Evolutionary conservation across 495 filamentous ascomycete species (phyloP).

Genomic region (Penicillium fimorum): DNA sequence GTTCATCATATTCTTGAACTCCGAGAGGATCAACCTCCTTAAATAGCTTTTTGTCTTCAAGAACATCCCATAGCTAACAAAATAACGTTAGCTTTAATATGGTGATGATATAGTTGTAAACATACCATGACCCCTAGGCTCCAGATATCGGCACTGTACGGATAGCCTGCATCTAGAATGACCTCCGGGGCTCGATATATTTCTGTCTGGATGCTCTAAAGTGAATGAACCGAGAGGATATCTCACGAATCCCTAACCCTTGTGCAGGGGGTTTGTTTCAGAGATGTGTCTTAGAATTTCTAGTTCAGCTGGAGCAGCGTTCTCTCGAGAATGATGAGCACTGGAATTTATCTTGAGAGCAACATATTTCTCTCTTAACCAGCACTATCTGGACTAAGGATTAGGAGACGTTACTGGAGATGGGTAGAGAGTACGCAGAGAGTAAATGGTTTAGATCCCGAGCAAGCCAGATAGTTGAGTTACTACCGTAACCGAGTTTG

Average conservation of each 20-base stretch:
- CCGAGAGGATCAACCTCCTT: constrained; percentile 15
- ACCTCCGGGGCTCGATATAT: too few species aligned
- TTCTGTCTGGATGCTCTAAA: too few species aligned
- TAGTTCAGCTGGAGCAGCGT: too few species aligned
- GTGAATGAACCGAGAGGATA: too few species aligned
- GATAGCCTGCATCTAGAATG: too few species aligned
- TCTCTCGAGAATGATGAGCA: constrained; percentile 20
- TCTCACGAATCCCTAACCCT: too few species aligned
- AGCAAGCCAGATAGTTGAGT: constrained; percentile 41
- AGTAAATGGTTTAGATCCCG: constrained; percentile 36
- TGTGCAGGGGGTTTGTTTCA: too few species aligned
- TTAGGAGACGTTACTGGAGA: constrained; percentile 7
- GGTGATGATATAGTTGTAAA: not conserved
- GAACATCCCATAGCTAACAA: constrained; percentile 37
- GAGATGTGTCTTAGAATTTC: too few species aligned
- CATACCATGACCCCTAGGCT: too few species aligned
- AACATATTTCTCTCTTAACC: constrained; percentile 26
- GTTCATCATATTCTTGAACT: constrained; percentile 24
- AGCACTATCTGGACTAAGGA: constrained; percentile 22
- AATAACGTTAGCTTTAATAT: constrained; percentile 7
- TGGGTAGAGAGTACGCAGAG: not conserved
- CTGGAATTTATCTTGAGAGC: constrained; percentile 30
- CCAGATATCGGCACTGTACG: too few species aligned
- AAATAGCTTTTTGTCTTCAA: constrained; percentile 31
- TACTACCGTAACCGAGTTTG: constrained; percentile 40